phyloP scores from a whole-genome alignment of 179 eudicot genomes.

The Drosera spatulata region DNA sequence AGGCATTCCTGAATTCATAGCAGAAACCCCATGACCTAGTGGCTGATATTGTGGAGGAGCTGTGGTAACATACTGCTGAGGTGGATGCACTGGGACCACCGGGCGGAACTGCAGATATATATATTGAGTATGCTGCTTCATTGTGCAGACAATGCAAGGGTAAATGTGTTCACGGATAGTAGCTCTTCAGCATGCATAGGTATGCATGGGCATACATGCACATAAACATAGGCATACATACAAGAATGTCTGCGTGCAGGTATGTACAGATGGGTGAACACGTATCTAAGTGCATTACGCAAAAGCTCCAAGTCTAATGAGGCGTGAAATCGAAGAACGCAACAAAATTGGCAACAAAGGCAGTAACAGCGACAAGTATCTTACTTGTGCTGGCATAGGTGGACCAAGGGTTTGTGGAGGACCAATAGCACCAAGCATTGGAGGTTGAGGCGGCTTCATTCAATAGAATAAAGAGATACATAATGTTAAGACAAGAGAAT shows the following conservation, averaged over 20 bases:
- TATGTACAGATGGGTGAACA: not conserved
- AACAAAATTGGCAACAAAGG: too few species aligned
- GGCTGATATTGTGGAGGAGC: conserved; percentile 63
- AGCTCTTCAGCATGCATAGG: too few species aligned
- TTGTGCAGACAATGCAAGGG: too few species aligned
- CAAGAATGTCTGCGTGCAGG: conserved; percentile 1
- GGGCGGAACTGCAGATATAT: conserved; percentile 56
- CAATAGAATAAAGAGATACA: conserved; percentile 2
- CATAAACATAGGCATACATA: too few species aligned
- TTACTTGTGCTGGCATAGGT: conserved; percentile 67
- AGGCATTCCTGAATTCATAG: conserved; percentile 48
- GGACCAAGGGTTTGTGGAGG: conserved; percentile 60
- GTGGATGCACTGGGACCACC: conserved; percentile 34
- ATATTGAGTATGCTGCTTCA: not conserved
- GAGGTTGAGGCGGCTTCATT: conserved; percentile 57
- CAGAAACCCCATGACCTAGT: conserved; percentile 28
- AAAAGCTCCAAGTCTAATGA: too few species aligned
- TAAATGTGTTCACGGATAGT: too few species aligned
- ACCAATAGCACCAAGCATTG: conserved; percentile 28
- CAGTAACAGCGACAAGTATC: conserved; percentile 3
- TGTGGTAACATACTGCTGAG: conserved; percentile 47
- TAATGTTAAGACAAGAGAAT: not conserved
- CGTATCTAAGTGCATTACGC: too few species aligned
- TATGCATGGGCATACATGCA: too few species aligned
- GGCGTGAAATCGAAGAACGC: too few species aligned